Percentiles rank a stretch among this genome's conserved stretches.
These are phyloP conservation scores for Phytopythium oedochilum DNA, from an alignment of 352 stramenopile species.

Conservation along the genomic window DNA sequence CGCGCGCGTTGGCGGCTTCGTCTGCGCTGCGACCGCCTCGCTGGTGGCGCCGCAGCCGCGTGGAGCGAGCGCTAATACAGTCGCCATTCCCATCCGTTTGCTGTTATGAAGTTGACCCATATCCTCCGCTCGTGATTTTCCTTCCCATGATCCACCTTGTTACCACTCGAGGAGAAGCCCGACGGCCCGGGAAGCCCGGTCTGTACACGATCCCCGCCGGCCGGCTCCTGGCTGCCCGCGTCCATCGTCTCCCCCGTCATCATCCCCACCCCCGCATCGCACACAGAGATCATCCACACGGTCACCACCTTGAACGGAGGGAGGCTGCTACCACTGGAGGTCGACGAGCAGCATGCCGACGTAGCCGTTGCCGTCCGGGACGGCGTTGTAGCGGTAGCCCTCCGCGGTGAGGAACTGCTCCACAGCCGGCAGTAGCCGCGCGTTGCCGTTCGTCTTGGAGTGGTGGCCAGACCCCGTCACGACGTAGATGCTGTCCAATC, in stretches of 20 bases:
- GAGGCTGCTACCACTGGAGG: slow-evolving; percentile 51
- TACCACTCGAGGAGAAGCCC: slow-evolving; percentile 3
- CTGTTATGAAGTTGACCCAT: slow-evolving; percentile 1
- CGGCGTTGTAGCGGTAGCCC: slow-evolving; percentile 67
- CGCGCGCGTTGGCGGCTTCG: no score
- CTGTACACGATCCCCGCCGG: no score
- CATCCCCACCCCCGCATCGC: no score
- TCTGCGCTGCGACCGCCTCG: no score
- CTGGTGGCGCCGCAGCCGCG: no score
- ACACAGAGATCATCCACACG: slow-evolving; percentile 1
- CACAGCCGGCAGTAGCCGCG: slow-evolving; percentile 67
- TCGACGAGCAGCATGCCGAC: slow-evolving; percentile 85
- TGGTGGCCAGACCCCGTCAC: slow-evolving; percentile 83
- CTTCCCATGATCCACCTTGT: slow-evolving; percentile 8
- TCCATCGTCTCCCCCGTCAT: neutral
- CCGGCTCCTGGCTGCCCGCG: neutral
- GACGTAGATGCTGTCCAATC: slow-evolving; percentile 71
- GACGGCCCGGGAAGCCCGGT: no score
- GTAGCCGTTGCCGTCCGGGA: slow-evolving; percentile 67
- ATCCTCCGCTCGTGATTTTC: slow-evolving; percentile 6
- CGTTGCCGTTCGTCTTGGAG: slow-evolving; percentile 63
- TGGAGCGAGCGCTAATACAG: no score
- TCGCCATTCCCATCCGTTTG: neutral
- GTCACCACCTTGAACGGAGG: neutral
- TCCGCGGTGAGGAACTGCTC: slow-evolving; percentile 74